Evolutionary conservation across 352 stramenopile species (phyloP).

Genomic region (Blastocystis hominis): DNA sequence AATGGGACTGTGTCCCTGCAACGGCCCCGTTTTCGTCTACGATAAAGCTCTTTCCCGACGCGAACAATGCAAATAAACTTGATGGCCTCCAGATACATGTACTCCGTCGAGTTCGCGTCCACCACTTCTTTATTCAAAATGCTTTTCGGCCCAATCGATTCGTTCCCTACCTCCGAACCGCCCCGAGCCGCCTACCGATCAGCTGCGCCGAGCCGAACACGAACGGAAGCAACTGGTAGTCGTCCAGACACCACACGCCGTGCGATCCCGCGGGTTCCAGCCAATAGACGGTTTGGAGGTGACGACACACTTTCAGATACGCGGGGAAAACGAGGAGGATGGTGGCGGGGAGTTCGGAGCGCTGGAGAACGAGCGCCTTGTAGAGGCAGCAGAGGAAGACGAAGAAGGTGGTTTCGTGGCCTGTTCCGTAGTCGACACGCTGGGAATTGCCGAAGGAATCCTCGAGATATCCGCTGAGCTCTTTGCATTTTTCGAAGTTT

Average conservation of each 20-base stretch:
- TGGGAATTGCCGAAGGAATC: conserved; percentile 88
- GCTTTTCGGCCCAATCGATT: conserved; percentile 67
- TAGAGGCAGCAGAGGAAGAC: conserved; percentile 72
- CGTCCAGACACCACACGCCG: conserved; percentile 94
- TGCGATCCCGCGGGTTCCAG: conserved; percentile 94
- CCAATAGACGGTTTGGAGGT: conserved; percentile 83
- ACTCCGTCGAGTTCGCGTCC: conserved; percentile 67
- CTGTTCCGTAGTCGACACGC: conserved; percentile 94
- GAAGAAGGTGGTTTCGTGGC: conserved; percentile 92
- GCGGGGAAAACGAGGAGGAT: conserved; percentile 75
- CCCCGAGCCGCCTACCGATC: conserved; percentile 60
- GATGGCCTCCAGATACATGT: conserved; percentile 82
- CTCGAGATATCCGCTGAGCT: conserved; percentile 84
- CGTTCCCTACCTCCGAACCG: conserved; percentile 63
- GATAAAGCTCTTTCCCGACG: background rate
- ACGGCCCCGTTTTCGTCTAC: conserved; percentile 74
- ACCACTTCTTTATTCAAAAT: conserved; percentile 71
- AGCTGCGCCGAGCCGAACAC: conserved; percentile 91
- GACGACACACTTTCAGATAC: conserved; percentile 84
- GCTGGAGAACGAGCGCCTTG: conserved; percentile 58
- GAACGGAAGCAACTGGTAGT: conserved; percentile 95
- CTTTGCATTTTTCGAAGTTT: conserved; percentile 60
- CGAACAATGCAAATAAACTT: conserved; percentile 78
- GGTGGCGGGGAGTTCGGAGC: conserved; percentile 59
- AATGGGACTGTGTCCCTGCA: conserved; percentile 83